A percentile compares a stretch with the other conserved stretches of the same genome.
These are phyloP conservation scores for Macrophomina phaseolina DNA, from an alignment of 2,329 filamentous ascomycete species.

Conservation along the genomic window DNA sequence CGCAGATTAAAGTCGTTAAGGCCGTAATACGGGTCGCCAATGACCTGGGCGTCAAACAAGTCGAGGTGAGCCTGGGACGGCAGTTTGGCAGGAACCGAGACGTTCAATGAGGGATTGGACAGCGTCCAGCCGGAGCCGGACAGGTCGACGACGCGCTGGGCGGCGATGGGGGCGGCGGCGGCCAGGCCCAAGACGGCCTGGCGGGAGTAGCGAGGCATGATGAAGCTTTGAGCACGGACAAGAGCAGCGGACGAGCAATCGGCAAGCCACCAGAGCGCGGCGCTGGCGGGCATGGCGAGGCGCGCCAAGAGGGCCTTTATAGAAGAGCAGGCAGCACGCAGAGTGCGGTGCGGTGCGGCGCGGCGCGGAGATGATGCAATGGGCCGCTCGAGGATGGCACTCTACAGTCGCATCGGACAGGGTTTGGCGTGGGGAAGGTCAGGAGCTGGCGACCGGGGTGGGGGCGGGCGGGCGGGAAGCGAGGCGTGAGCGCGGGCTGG, in stretches of 20 bases:
- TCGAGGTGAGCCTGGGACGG: conserved; percentile 67
- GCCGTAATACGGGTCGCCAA: conserved; percentile 60
- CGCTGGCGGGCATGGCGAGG: background rate
- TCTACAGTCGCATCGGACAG: conserved; percentile 10
- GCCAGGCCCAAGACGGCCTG: conserved; percentile 15
- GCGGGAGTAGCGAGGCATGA: conserved; percentile 13
- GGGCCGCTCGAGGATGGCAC: background rate
- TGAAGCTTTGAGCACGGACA: background rate
- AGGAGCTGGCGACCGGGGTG: background rate
- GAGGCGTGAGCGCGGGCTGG: background rate
- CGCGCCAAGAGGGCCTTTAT: conserved; percentile 12
- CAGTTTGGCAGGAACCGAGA: conserved; percentile 60
- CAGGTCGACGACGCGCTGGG: conserved; percentile 33
- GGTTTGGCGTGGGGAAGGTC: background rate
- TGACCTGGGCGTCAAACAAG: conserved; percentile 58
- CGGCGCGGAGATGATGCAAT: conserved; percentile 1
- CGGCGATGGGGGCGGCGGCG: background rate
- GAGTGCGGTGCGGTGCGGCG: background rate
- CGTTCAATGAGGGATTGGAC: conserved; percentile 53
- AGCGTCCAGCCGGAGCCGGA: conserved; percentile 50
- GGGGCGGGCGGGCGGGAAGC: conserved; percentile 2
- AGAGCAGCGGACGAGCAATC: background rate
- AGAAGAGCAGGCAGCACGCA: background rate
- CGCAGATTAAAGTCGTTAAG: conserved; percentile 65
- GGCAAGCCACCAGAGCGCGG: background rate